Conservation (phyloP, 2,329 filamentous ascomycete genomes). For the Hypomyces perniciosus region DNA sequence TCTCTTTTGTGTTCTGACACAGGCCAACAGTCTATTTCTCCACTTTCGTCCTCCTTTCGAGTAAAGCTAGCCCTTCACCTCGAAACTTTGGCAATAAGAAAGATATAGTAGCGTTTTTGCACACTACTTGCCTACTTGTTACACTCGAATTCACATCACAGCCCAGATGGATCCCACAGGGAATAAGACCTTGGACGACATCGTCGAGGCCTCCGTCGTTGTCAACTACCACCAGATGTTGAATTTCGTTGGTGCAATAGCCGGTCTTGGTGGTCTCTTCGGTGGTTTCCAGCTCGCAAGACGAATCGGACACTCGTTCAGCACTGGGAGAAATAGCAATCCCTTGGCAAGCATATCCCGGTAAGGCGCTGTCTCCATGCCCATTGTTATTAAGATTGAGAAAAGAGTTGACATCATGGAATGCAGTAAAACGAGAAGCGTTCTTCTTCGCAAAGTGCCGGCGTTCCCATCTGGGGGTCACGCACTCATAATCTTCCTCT, state of each 20-base stretch:
- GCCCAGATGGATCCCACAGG: background rate
- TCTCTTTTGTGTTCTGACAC: too few species aligned
- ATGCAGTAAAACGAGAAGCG: slow-evolving; percentile 22
- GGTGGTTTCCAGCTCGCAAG: slow-evolving; percentile 10
- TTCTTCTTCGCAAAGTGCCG: slow-evolving; percentile 21
- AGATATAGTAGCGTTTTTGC: too few species aligned
- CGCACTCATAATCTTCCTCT: slow-evolving; percentile 22
- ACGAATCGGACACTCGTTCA: slow-evolving; percentile 2
- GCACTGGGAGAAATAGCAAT: background rate
- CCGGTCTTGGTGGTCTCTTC: slow-evolving; percentile 8
- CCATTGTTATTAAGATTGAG: background rate
- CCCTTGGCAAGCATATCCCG: slow-evolving; percentile 5
- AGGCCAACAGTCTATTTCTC: too few species aligned
- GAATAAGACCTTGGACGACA: background rate
- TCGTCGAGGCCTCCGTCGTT: too few species aligned
- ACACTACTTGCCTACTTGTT: too few species aligned
- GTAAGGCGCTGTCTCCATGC: slow-evolving; percentile 3
- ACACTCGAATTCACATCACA: too few species aligned
- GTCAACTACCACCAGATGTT: slow-evolving; percentile 8
- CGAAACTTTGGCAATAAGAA: too few species aligned
- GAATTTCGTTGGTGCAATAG: slow-evolving; percentile 6
- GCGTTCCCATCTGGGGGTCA: slow-evolving; percentile 30
- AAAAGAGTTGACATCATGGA: background rate
- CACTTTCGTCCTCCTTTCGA: too few species aligned
- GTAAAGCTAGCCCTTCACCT: too few species aligned